A percentile compares a stretch with the other conserved stretches of the same genome.
These are phyloP conservation scores for Apiospora koreana DNA, from an alignment of 2,329 filamentous ascomycete species.

Conservation along the genomic window DNA sequence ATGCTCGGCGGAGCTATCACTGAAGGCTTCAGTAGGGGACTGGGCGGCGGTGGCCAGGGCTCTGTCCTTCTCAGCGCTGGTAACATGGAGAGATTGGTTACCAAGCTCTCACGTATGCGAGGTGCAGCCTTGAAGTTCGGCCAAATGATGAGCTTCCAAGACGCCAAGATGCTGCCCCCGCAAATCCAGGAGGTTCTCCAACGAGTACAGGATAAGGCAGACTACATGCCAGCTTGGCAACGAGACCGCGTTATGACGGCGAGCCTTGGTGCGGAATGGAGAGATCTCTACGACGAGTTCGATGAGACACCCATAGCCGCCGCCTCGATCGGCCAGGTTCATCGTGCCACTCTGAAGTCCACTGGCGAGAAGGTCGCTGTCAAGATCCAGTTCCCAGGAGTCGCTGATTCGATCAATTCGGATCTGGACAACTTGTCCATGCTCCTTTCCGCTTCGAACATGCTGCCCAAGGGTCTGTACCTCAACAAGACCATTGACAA, in stretches of 20 bases:
- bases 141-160: slow-evolving; percentile 98
- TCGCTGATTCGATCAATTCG: slow-evolving; percentile 93
- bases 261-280: slow-evolving; percentile 84
- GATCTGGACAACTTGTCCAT: slow-evolving; percentile 92
- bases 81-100: slow-evolving; percentile 91
- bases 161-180: slow-evolving; percentile 88
- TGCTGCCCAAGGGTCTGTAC: slow-evolving; percentile 89
- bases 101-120: slow-evolving; percentile 93
- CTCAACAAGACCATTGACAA: slow-evolving; percentile 98
- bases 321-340: slow-evolving; percentile 95
- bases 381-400: slow-evolving; percentile 96
- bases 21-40: slow-evolving; percentile 78
- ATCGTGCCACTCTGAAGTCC: slow-evolving; percentile 77
- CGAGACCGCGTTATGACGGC: slow-evolving; percentile 78
- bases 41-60: slow-evolving; percentile 67
- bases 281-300: slow-evolving; percentile 79
- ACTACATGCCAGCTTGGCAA: slow-evolving; percentile 97
- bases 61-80: slow-evolving; percentile 84
- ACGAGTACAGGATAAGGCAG: slow-evolving; percentile 91
- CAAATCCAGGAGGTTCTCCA: slow-evolving; percentile 88
- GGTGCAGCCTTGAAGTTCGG: slow-evolving; percentile 96
- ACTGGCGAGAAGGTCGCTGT: slow-evolving; percentile 81
- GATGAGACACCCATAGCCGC: slow-evolving; percentile 92
- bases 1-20: slow-evolving; percentile 93
- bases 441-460: slow-evolving; percentile 83